Conservation (phyloP, 2,329 filamentous ascomycete species). For the Botrytis aclada region DNA sequence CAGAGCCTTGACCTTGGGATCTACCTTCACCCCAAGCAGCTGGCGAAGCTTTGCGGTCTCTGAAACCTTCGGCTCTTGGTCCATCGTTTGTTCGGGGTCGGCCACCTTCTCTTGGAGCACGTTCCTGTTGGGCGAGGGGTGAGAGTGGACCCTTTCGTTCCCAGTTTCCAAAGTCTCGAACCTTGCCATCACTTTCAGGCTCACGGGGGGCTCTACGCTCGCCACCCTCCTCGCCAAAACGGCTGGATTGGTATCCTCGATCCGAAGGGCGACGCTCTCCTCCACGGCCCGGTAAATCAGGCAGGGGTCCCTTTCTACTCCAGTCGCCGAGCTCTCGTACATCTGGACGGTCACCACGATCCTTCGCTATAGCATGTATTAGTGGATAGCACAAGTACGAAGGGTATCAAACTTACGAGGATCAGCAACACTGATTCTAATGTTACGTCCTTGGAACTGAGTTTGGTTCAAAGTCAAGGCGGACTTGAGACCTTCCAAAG, state of each 20-base stretch:
- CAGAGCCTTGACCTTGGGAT: constrained; percentile 31
- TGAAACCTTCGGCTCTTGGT: constrained; percentile 55
- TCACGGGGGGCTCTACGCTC: constrained; percentile 71
- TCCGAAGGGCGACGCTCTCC: constrained; percentile 49
- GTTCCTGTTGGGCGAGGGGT: constrained; percentile 57
- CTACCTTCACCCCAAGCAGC: constrained; percentile 72
- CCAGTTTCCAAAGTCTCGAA: constrained; percentile 84
- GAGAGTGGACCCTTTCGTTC: constrained; percentile 91
- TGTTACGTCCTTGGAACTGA: constrained; percentile 81
- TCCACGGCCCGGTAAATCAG: constrained; percentile 62
- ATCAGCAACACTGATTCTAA: constrained; percentile 94
- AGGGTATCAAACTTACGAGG: constrained; percentile 71
- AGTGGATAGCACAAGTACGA: constrained; percentile 22
- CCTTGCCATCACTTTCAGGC: constrained; percentile 67
- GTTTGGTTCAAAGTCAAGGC: constrained; percentile 79
- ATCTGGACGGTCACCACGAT: constrained; percentile 62
- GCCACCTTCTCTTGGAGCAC: constrained; percentile 54
- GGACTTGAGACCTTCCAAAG: constrained; percentile 84
- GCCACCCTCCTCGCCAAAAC: constrained; percentile 48
- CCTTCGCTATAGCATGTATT: constrained; percentile 64
- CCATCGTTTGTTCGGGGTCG: constrained; percentile 59
- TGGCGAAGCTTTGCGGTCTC: constrained; percentile 65
- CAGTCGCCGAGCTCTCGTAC: constrained; percentile 82
- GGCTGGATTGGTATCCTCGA: constrained; percentile 41
- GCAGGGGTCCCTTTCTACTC: constrained; percentile 87